Evolutionary conservation across 2,329 filamentous ascomycete species (phyloP).

Genomic region (Fusarium miscanthi): DNA sequence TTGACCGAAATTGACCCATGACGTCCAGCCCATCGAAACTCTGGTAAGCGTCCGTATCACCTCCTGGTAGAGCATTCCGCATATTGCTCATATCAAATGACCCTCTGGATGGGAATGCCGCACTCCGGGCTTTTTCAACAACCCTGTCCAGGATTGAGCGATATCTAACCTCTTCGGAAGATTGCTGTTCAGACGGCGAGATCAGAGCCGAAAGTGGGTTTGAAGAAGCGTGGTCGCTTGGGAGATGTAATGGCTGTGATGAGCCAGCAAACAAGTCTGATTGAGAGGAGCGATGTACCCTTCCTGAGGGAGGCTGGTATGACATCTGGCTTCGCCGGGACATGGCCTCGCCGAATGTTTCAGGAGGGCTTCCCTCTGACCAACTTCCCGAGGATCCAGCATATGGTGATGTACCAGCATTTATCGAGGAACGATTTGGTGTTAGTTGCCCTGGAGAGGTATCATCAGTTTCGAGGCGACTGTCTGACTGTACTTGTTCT

Average conservation of each 20-base stretch:
- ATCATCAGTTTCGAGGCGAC: background rate
- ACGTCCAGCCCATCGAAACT: background rate
- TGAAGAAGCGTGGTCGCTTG: background rate
- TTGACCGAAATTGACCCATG: background rate
- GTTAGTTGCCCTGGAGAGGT: background rate
- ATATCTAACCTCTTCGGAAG: background rate
- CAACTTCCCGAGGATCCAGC: background rate
- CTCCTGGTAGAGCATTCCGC: background rate
- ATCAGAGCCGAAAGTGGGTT: no score
- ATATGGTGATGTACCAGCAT: background rate
- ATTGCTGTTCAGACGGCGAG: background rate
- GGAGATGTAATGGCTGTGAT: background rate
- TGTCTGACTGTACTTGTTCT: background rate
- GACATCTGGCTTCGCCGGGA: conserved; percentile 15
- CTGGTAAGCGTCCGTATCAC: background rate
- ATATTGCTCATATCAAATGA: background rate
- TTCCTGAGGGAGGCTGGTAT: background rate
- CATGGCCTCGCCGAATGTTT: conserved; percentile 6
- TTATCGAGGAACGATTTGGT: conserved; percentile 3
- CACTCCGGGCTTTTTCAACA: background rate
- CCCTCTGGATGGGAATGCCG: background rate
- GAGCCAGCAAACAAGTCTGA: background rate
- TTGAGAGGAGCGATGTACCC: background rate
- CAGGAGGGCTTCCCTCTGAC: background rate
- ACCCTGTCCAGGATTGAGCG: background rate